A percentile compares a stretch with the other conserved stretches of the same genome.
These are phyloP conservation scores for Komagataella kurtzmanii DNA, from an alignment of 805 yeast species.

Conservation along the genomic window DNA sequence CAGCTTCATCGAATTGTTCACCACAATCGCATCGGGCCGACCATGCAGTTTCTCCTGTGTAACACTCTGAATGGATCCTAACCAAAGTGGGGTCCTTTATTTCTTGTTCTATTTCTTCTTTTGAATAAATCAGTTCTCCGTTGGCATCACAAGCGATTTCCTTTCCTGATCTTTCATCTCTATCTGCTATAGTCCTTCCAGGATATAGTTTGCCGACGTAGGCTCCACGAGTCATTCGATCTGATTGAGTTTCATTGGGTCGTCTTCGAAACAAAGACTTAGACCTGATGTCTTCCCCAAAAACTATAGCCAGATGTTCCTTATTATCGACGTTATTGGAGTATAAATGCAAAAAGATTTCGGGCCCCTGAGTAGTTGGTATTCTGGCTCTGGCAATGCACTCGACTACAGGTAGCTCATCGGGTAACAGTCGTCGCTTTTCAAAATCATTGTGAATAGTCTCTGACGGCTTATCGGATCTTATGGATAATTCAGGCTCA, in stretches of 20 bases:
- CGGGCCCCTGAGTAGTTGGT: slow-evolving; percentile 93
- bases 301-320: slow-evolving; percentile 94
- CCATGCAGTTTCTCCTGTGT: slow-evolving; percentile 99
- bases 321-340: slow-evolving; percentile 76
- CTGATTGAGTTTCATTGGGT: slow-evolving; percentile 70
- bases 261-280: slow-evolving; percentile 50
- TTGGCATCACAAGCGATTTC: slow-evolving; percentile 24
- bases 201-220: slow-evolving; percentile 85
- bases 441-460: slow-evolving; percentile 5
- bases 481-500: background rate
- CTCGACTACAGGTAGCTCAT: slow-evolving; percentile 55
- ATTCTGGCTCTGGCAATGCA: slow-evolving; percentile 93
- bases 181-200: slow-evolving; percentile 64
- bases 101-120: slow-evolving; percentile 11
- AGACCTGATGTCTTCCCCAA: slow-evolving; percentile 85
- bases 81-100: slow-evolving; percentile 44
- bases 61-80: slow-evolving; percentile 93
- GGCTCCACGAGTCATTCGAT: slow-evolving; percentile 97
- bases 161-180: slow-evolving; percentile 30
- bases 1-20: slow-evolving; percentile 97
- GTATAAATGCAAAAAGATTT: slow-evolving; percentile 83
- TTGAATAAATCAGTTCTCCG: slow-evolving; percentile 19
- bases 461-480: background rate
- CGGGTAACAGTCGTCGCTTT: slow-evolving; percentile 31
- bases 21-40: slow-evolving; percentile 98